Conservation (phyloP, 192 early-diverging fungal genomes). For the Helicostylum pulchrum region DNA sequence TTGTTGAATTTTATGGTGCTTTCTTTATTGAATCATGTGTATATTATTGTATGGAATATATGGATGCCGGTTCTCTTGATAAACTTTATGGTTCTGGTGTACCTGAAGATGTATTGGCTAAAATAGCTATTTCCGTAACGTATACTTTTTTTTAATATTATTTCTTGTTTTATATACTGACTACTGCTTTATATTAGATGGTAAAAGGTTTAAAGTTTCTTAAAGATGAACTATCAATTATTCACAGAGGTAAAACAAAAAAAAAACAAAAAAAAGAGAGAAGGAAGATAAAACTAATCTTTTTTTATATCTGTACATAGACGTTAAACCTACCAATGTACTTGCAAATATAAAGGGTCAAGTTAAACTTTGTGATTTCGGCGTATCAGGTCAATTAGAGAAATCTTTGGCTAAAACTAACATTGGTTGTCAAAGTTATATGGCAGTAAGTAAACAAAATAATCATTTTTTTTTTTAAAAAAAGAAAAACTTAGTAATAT, state of each 20-base stretch:
- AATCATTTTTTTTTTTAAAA: background rate
- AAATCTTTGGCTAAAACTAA: slow-evolving; percentile 91
- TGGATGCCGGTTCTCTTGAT: slow-evolving; percentile 95
- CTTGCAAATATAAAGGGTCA: slow-evolving; percentile 82
- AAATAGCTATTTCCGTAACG: slow-evolving; percentile 68
- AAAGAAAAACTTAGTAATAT: background rate
- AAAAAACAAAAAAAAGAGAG: background rate
- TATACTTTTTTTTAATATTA: background rate
- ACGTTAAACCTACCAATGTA: slow-evolving; percentile 96
- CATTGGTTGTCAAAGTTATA: slow-evolving; percentile 92
- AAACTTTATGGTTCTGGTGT: slow-evolving; percentile 77
- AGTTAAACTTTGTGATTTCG: slow-evolving; percentile 96
- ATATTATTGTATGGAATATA: slow-evolving; percentile 97
- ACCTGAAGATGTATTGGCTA: slow-evolving; percentile 75
- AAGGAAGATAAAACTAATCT: slow-evolving; percentile 10
- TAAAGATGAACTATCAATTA: slow-evolving; percentile 84
- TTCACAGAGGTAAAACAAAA: slow-evolving; percentile 70
- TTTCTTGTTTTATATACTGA: background rate
- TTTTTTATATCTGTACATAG: slow-evolving; percentile 35
- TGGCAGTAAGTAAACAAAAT: slow-evolving; percentile 65
- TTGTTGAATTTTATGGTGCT: slow-evolving; percentile 98
- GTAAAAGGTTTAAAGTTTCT: slow-evolving; percentile 81
- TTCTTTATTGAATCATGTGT: slow-evolving; percentile 96
- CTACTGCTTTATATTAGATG: slow-evolving; percentile 47
- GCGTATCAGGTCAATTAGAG: slow-evolving; percentile 86